These are phyloP conservation scores for Apophysomyces ossiformis DNA, from an alignment of 371 early-diverging fungal genomes.

Conservation along the genomic window DNA sequence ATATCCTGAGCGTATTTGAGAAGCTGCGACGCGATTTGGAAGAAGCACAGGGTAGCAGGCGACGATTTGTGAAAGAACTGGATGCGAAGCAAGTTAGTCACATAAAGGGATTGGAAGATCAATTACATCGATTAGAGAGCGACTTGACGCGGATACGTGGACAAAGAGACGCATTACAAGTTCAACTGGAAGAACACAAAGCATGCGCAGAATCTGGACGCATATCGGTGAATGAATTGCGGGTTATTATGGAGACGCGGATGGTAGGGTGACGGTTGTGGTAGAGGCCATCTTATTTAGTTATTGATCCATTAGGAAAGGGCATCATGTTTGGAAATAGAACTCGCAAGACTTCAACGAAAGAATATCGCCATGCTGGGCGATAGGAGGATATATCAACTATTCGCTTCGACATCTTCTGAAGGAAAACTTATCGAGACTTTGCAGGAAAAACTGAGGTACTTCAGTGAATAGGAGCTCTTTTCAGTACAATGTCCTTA, in stretches of 20 bases:
- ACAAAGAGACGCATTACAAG: constrained; percentile 80
- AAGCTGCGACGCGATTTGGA: constrained; percentile 33
- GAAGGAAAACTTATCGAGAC: neutral
- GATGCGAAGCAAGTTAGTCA: constrained; percentile 32
- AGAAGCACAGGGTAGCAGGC: constrained; percentile 26
- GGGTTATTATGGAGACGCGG: constrained; percentile 53
- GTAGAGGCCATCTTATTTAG: neutral
- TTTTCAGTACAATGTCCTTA: neutral
- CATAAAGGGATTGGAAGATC: constrained; percentile 56
- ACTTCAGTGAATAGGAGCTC: neutral
- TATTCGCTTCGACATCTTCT: neutral
- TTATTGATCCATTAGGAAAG: constrained; percentile 17
- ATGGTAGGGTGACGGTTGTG: constrained; percentile 17
- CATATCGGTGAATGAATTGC: constrained; percentile 20
- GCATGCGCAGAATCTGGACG: constrained; percentile 68
- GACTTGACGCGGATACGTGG: constrained; percentile 81
- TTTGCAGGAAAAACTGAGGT: constrained; percentile 18
- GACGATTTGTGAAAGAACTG: constrained; percentile 35
- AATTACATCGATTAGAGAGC: constrained; percentile 70
- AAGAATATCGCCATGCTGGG: constrained; percentile 26
- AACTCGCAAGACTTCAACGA: constrained; percentile 19
- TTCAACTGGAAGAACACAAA: constrained; percentile 69
- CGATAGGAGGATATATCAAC: constrained; percentile 17
- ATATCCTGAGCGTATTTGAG: constrained; percentile 25
- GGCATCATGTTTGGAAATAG: constrained; percentile 18